These are phyloP conservation scores for Loxodes magnus DNA, from an alignment of 73 alveolate species.

Conservation along the genomic window DNA sequence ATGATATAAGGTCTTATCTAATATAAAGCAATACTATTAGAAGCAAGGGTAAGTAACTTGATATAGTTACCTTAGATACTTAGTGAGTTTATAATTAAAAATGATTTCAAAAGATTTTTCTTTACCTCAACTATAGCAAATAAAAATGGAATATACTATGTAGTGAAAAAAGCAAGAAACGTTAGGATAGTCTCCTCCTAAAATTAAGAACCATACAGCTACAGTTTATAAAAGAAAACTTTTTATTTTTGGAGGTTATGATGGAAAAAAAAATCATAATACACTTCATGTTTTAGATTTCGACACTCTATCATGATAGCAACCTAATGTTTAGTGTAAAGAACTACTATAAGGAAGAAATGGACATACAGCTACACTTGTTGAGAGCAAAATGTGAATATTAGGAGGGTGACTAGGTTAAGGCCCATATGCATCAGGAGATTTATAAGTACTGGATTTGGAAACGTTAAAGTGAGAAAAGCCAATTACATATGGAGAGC, in stretches of 20 bases:
- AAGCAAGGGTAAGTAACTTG: too few relatives aligned
- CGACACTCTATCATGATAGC: conserved; percentile 34
- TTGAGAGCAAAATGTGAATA: conserved; percentile 50
- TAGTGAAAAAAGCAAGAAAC: too few relatives aligned
- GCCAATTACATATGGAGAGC: conserved; percentile 35
- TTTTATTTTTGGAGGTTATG: conserved; percentile 78
- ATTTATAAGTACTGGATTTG: conserved; percentile 61
- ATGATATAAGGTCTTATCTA: too few relatives aligned
- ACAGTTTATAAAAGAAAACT: conserved; percentile 44
- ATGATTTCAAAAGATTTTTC: too few relatives aligned
- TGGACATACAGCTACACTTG: conserved; percentile 86
- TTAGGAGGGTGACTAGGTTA: conserved; percentile 89
- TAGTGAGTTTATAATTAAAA: too few relatives aligned
- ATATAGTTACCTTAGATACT: too few relatives aligned
- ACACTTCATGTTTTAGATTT: conserved; percentile 41
- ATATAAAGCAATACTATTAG: too few relatives aligned
- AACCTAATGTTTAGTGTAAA: conserved; percentile 34
- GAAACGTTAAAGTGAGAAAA: conserved; percentile 46
- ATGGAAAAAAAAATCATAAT: conserved; percentile 66
- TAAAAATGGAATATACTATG: too few relatives aligned
- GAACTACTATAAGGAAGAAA: conserved; percentile 71
- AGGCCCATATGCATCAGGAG: conserved; percentile 73
- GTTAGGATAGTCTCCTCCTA: too few relatives aligned
- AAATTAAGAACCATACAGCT: conserved; percentile 72
- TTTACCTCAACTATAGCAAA: too few relatives aligned